Base-by-base conservation (phyloP, 495 filamentous ascomycete genomes). In the Hyaloscypha finlandica region DNA sequence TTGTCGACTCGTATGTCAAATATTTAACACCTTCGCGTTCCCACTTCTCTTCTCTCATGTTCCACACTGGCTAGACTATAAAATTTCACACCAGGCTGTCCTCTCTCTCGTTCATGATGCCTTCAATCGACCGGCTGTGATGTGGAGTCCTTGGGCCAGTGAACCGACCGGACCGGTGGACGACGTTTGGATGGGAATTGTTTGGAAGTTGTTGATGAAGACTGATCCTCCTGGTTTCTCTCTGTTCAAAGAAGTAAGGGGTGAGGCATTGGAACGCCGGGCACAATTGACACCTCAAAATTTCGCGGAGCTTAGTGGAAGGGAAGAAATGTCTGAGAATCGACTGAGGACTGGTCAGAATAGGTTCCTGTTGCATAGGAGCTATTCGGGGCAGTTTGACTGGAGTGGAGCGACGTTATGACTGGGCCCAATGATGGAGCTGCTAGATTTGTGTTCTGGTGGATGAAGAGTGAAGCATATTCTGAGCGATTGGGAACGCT, bases 321-420 rank as follows among this genome's bases (percentile, higher is more conserved):
- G 51, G 45, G 65, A 66, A 20, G 71, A 73, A n/a, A 62, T 73
- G 57, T 62, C 68, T 8, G 63, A 71, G 63, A 68, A 69, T 1
- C 35, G 58, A 33, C 42, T 73, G 8, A 66, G 61, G 52, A 70
- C 62, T 8, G 66, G 42, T 16, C 66, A 71, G 59, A 68, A 69
- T 55, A 33, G 71, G 20, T 73, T 63, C 35, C 57, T 68, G 42
- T 45, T 71, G 66, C 65, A 71, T 55, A 57, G 63, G 55, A 51
- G 30, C 14, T 69, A 66, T 64, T 32, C 31, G 20, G 42, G 60
- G 20, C 52, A 62, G 22, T 42, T 56, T 30, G 30, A 58, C 33
- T 53, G 61, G 61, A 29, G 61, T 53, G 30, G 42, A 6, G 61
- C 20, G 45, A 53, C 25, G 14, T 32, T 20, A 52, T 55, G 45